phyloP scores from a whole-genome alignment of 768 basidiomycete species.

The Lentinula lateritia region DNA sequence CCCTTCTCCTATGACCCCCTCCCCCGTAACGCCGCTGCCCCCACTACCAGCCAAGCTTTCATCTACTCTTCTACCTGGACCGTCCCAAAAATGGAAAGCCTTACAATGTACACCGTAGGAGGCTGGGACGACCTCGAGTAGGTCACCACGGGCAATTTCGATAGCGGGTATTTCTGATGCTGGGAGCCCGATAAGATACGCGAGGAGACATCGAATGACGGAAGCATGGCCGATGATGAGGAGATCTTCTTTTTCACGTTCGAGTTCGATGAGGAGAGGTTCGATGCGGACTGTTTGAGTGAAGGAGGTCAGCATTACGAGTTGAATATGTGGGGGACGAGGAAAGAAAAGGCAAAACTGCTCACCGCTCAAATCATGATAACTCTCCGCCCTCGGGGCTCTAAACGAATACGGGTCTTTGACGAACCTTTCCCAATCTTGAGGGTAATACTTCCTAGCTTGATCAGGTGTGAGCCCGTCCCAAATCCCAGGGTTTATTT shows the following conservation, averaged over 20 bases:
- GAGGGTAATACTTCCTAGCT: slow-evolving; percentile 84
- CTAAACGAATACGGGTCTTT: slow-evolving; percentile 92
- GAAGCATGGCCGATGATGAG: slow-evolving; percentile 96
- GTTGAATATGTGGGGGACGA: neutral
- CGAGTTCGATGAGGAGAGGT: slow-evolving; percentile 87
- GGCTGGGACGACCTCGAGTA: slow-evolving; percentile 89
- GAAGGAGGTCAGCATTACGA: neutral
- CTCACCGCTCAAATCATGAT: slow-evolving; percentile 88
- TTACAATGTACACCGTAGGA: slow-evolving; percentile 88
- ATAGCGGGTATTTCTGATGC: slow-evolving; percentile 97
- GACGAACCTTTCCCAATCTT: slow-evolving; percentile 89
- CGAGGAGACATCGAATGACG: slow-evolving; percentile 92
- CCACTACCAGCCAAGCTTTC: slow-evolving; percentile 15
- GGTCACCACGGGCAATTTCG: slow-evolving; percentile 92
- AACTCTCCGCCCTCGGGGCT: slow-evolving; percentile 92
- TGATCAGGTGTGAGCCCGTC: slow-evolving; percentile 91
- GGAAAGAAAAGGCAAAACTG: neutral
- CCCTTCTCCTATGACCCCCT: neutral
- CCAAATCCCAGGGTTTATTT: slow-evolving; percentile 98
- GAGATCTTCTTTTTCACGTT: slow-evolving; percentile 90
- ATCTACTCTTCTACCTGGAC: slow-evolving; percentile 58
- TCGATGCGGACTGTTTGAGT: slow-evolving; percentile 75
- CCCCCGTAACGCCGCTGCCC: neutral
- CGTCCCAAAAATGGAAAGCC: slow-evolving; percentile 91
- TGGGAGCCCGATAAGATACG: slow-evolving; percentile 89